Evolutionary conservation across 768 basidiomycete species (phyloP).

Genomic region (Suillus placidus): DNA sequence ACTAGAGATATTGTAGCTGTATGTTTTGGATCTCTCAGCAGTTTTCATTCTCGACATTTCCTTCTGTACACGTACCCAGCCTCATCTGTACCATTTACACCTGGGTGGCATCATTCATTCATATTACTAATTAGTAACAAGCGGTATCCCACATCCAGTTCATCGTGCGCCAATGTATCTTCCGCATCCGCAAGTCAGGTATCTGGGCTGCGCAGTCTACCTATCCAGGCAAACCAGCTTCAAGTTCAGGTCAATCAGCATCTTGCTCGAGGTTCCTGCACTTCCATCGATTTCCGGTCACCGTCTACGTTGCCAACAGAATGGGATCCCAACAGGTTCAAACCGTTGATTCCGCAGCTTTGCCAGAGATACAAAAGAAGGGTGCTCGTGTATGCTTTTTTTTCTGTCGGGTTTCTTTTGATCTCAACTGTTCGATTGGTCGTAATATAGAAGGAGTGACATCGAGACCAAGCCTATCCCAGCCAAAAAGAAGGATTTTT

Average conservation of each 20-base stretch:
- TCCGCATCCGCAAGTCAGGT: background rate
- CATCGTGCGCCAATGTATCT: background rate
- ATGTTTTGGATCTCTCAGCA: too few relatives aligned
- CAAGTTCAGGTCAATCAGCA: background rate
- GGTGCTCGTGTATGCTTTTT: background rate
- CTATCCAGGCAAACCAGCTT: background rate
- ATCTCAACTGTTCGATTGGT: background rate
- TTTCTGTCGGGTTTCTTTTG: background rate
- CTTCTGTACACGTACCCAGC: too few relatives aligned
- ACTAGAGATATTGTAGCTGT: too few relatives aligned
- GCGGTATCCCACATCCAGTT: background rate
- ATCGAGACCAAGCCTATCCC: background rate
- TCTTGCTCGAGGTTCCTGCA: background rate
- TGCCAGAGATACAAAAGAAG: slow-evolving; percentile 1
- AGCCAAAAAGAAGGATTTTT: slow-evolving; percentile 5
- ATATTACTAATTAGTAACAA: too few relatives aligned
- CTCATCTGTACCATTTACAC: too few relatives aligned
- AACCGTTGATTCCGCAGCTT: background rate
- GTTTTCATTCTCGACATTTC: too few relatives aligned
- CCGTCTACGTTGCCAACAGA: background rate
- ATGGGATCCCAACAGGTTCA: slow-evolving; percentile 4
- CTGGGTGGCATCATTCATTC: too few relatives aligned
- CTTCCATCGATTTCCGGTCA: background rate
- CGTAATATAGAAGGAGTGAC: background rate
- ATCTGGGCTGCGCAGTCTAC: background rate